These are phyloP conservation scores for Linum lewisii DNA, from an alignment of 345 rosid species.

Conservation along the genomic window DNA sequence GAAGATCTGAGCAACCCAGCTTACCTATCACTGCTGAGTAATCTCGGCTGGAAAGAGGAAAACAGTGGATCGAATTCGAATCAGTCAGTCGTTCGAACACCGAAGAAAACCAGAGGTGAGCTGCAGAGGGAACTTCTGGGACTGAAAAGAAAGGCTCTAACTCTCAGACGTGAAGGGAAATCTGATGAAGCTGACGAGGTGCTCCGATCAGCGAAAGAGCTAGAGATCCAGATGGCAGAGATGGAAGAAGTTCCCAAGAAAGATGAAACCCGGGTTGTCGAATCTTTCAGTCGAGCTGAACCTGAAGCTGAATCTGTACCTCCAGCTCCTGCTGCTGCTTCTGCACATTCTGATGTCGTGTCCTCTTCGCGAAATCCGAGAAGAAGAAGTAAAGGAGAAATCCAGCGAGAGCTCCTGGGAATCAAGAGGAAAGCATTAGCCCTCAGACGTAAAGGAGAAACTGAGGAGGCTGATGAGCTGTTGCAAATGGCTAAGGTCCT, in stretches of 20 bases:
- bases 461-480: slow-evolving; percentile 44
- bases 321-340: slow-evolving; percentile 17
- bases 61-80: slow-evolving; percentile 4
- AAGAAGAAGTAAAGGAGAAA: slow-evolving; percentile 40
- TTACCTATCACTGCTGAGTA: slow-evolving; percentile 43
- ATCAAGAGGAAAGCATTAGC: slow-evolving; percentile 55
- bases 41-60: slow-evolving; percentile 65
- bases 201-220: slow-evolving; percentile 39
- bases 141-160: slow-evolving; percentile 70
- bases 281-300: slow-evolving; percentile 31
- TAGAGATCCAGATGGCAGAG: slow-evolving; percentile 54
- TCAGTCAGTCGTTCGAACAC: slow-evolving; percentile 19
- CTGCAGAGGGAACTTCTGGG: slow-evolving; percentile 78
- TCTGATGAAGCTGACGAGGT: slow-evolving; percentile 69
- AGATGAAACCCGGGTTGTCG: slow-evolving; percentile 20
- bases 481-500: slow-evolving; percentile 32
- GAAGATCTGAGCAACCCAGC: slow-evolving; percentile 58
- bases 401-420: slow-evolving; percentile 47
- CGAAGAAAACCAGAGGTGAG: slow-evolving; percentile 59
- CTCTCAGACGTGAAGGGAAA: slow-evolving; percentile 69
- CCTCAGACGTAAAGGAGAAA: slow-evolving; percentile 43
- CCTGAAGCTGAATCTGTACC: slow-evolving; percentile 21
- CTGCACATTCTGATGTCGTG: slow-evolving; percentile 14
- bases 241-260: slow-evolving; percentile 44
- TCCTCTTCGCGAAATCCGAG: slow-evolving; percentile 12